Conservation (phyloP, 495 filamentous ascomycete species). For the Xylaria acuta region DNA sequence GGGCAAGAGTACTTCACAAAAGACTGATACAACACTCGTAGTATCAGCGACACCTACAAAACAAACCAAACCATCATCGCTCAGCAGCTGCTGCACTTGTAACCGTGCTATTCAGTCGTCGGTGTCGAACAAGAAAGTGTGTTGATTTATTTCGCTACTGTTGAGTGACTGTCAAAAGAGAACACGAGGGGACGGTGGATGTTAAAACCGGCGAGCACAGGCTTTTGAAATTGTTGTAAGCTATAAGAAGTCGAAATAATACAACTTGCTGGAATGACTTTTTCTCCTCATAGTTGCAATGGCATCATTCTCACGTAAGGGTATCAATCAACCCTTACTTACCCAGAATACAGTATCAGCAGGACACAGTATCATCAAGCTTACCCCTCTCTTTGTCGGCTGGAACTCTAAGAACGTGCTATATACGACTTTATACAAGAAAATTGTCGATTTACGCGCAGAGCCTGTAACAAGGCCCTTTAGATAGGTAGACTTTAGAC, state of each 20-base stretch:
- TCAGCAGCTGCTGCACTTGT: neutral
- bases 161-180: neutral
- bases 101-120: neutral
- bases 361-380: neutral
- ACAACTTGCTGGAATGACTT: neutral
- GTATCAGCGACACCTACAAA: neutral
- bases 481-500: neutral
- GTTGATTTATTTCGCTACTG: neutral
- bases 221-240: neutral
- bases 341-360: neutral
- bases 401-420: neutral
- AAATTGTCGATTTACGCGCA: neutral
- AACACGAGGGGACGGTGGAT: neutral
- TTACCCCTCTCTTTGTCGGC: neutral
- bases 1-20: neutral
- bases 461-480: no score
- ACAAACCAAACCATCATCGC: neutral
- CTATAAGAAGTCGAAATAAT: neutral
- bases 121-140: neutral
- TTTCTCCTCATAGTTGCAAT: neutral
- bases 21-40: constrained; percentile 8
- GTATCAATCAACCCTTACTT: neutral
- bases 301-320: no score
- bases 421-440: neutral
- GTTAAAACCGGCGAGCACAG: neutral